Percentiles rank a stretch among this genome's conserved stretches.
Evolutionary conservation across 129 eudicot species (phyloP).

Genomic region (Smallanthus sonchifolius): DNA sequence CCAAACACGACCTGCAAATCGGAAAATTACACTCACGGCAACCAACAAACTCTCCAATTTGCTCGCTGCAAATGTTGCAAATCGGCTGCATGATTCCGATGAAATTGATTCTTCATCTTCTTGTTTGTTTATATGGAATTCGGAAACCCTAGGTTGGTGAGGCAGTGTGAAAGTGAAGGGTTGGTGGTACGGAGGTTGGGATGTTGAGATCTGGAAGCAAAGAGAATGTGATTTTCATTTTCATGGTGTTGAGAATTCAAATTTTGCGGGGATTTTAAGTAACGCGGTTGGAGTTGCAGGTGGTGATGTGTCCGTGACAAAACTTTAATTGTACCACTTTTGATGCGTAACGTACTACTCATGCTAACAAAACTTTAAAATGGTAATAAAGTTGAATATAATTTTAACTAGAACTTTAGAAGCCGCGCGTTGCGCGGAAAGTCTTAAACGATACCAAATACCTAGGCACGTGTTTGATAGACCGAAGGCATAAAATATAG

Average conservation of each 20-base stretch:
- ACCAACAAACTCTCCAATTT: slow-evolving; percentile 63
- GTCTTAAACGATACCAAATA: too few species aligned
- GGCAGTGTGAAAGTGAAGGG: slow-evolving; percentile 33
- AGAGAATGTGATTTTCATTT: slow-evolving; percentile 37
- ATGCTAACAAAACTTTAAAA: too few species aligned
- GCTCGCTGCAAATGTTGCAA: slow-evolving; percentile 90
- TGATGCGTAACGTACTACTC: slow-evolving; percentile 14
- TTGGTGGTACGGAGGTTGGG: slow-evolving; percentile 57
- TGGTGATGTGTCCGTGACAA: slow-evolving; percentile 6
- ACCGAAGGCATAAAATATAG: too few species aligned
- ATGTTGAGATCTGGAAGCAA: slow-evolving; percentile 38
- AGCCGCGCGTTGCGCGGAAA: too few species aligned
- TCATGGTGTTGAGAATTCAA: slow-evolving; percentile 32
- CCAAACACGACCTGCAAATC: slow-evolving; percentile 73
- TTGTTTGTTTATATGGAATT: slow-evolving; percentile 17
- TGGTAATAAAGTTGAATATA: too few species aligned
- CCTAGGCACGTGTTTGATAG: too few species aligned
- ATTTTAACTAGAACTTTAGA: too few species aligned
- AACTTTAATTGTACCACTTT: slow-evolving; percentile 20
- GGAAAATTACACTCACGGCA: slow-evolving; percentile 92
- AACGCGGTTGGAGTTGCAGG: slow-evolving; percentile 45
- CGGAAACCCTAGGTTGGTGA: slow-evolving; percentile 16
- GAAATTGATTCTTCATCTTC: not conserved
- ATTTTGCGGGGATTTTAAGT: slow-evolving; percentile 83
- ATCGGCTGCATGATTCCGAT: slow-evolving; percentile 73